A percentile compares a stretch with the other conserved stretches of the same genome.
These are phyloP conservation scores for Pseudoneurospora amorphoporcata DNA, from an alignment of 495 filamentous ascomycete genomes.

Conservation along the genomic window DNA sequence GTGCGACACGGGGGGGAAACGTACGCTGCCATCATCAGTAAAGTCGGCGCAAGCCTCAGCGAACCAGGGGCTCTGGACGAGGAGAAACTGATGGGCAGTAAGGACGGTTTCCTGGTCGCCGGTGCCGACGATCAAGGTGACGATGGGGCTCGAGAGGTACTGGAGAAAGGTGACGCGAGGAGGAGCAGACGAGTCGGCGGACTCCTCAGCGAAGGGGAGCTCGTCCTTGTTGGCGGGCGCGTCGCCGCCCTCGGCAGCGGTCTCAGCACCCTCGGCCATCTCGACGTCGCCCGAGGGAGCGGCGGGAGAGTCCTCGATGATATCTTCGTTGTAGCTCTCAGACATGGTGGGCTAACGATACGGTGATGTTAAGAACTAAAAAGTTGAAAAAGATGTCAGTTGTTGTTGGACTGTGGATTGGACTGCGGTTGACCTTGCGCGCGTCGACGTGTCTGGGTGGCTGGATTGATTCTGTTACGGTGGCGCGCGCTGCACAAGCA, in stretches of 20 bases:
- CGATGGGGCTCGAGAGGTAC: constrained; percentile 68
- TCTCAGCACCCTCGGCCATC: constrained; percentile 29
- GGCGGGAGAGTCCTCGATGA: constrained; percentile 24
- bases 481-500: neutral
- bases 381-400: neutral
- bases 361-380: neutral
- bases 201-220: constrained; percentile 34
- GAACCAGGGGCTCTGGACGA: constrained; percentile 66
- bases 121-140: constrained; percentile 63
- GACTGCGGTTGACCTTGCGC: neutral
- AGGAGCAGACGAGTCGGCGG: constrained; percentile 22
- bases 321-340: constrained; percentile 30
- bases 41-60: constrained; percentile 49
- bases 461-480: neutral
- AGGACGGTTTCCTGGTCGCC: constrained; percentile 51
- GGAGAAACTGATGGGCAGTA: constrained; percentile 68
- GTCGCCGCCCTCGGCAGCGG: constrained; percentile 6
- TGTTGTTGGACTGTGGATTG: neutral
- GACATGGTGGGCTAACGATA: constrained; percentile 20
- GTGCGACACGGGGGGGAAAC: constrained; percentile 2
- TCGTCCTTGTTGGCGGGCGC: constrained; percentile 16
- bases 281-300: constrained; percentile 35
- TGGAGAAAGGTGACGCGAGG: constrained; percentile 37
- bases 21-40: constrained; percentile 38
- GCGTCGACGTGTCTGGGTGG: neutral